Conservation (phyloP, 1,139 yeast genomes). For the Yamadazyma triangularis region DNA sequence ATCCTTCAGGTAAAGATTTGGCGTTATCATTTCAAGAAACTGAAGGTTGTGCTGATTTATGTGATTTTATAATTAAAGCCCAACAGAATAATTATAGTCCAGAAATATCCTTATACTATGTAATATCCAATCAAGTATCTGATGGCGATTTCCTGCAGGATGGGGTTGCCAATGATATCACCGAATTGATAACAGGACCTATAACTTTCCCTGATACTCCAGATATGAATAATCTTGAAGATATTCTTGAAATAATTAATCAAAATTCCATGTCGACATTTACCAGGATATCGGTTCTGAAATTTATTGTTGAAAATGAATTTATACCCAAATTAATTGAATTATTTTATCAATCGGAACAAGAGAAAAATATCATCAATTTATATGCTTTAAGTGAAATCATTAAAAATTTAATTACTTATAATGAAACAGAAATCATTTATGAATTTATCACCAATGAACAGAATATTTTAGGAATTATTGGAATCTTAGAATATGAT, state of each 20-base stretch:
- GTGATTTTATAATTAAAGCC: slow-evolving; percentile 71
- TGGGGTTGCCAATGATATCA: slow-evolving; percentile 39
- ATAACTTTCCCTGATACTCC: slow-evolving; percentile 62
- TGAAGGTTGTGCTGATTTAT: slow-evolving; percentile 79
- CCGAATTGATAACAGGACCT: slow-evolving; percentile 81
- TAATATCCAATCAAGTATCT: slow-evolving; percentile 38
- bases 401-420: slow-evolving; percentile 61
- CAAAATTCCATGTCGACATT: slow-evolving; percentile 57
- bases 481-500: slow-evolving; percentile 90
- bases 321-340: slow-evolving; percentile 52
- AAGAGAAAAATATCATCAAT: slow-evolving; percentile 40
- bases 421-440: slow-evolving; percentile 65
- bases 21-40: slow-evolving; percentile 92
- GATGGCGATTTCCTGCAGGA: slow-evolving; percentile 15
- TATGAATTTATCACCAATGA: slow-evolving; percentile 62
- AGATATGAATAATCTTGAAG: slow-evolving; percentile 40
- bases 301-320: slow-evolving; percentile 43
- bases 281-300: slow-evolving; percentile 50
- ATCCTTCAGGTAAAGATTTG: slow-evolving; percentile 68
- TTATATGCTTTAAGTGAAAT: slow-evolving; percentile 69
- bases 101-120: slow-evolving; percentile 69
- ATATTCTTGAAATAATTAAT: slow-evolving; percentile 47
- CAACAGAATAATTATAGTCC: slow-evolving; percentile 61
- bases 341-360: slow-evolving; percentile 56
- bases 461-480: slow-evolving; percentile 54